A percentile compares a stretch with the other conserved stretches of the same genome.
Evolutionary conservation across 148 eudicot species (phyloP).

Genomic region (Silene uniflora): DNA sequence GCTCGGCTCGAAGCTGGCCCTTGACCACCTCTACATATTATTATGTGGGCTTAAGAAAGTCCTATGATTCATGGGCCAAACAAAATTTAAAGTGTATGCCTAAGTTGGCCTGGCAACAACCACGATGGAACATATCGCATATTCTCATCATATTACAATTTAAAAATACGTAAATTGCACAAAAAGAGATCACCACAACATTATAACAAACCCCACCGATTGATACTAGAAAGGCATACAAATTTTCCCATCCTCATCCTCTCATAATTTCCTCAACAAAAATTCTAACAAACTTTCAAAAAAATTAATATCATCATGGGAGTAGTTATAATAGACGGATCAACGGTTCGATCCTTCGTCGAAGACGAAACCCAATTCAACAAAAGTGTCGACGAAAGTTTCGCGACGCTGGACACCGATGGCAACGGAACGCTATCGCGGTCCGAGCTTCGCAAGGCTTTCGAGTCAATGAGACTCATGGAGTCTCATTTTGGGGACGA

Average conservation of each 20-base stretch:
- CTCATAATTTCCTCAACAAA: background rate
- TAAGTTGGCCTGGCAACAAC: no score
- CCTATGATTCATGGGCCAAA: no score
- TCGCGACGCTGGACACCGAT: slow-evolving; percentile 34
- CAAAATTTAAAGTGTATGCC: no score
- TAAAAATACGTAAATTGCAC: background rate
- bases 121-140: no score
- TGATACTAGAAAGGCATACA: background rate
- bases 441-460: slow-evolving; percentile 38
- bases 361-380: slow-evolving; percentile 40
- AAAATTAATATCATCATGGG: slow-evolving; percentile 22
- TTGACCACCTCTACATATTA: no score
- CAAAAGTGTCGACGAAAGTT: slow-evolving; percentile 28
- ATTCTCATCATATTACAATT: no score
- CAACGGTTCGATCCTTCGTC: slow-evolving; percentile 44
- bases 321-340: slow-evolving; percentile 44
- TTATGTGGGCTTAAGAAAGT: no score
- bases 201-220: slow-evolving; percentile 5
- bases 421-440: slow-evolving; percentile 31
- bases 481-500: slow-evolving; percentile 38
- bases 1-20: no score
- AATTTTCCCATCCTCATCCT: background rate
- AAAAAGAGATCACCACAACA: slow-evolving; percentile 6
- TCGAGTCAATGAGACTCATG: slow-evolving; percentile 39
- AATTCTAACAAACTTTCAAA: background rate